Evolutionary conservation across 345 rosid genomes (phyloP), one percentile per base, ranked within the genome.

Genomic region (Arabis alpina): DNA sequence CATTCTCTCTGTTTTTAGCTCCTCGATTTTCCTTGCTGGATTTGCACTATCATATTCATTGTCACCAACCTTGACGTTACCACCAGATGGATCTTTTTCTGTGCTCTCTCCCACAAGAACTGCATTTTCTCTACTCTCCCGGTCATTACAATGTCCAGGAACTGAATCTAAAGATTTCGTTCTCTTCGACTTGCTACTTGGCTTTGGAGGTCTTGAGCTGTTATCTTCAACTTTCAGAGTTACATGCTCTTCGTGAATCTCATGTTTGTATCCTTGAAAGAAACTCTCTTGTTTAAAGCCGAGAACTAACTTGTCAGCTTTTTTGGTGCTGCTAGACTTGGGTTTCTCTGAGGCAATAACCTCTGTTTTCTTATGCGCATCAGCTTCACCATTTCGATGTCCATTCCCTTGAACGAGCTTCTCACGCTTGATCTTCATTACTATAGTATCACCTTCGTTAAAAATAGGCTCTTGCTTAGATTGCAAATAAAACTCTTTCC

Each of bases 91-190:
- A 24, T 70, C 74, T 56, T 64, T 77, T 42, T 61, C 70, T 45
- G 73, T 75, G 60, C 50, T 39, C 47, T 53, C 49, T 51, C 67
- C 77, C 45, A 62, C 77, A 45, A 62, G 83, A 11, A 52, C 80
- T 62, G 73, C 52, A 62, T 77, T 82, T 60, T 82, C 96, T 78
- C 61, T 57, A 50, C 80, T 76, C 70, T 83, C 92, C 68, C 69
- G 63, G 42, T 70, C 78, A 48, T 79, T 81, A 39, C 23, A 68
- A 15, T 58, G 73, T 76, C 78, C 79, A 54, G 45, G 42, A 64
- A 56, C 80, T 57, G 60, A 44, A 16, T 79, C 73, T 25, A 41
- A 37, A 54, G 62, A 65, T 49, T 81, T 79, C 24, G 54, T 63
- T 61, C 76, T 73, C 60, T 77, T 85, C 70, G 89, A 77, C 70